These are phyloP conservation scores for Monascus ruber DNA, from an alignment of 2,329 filamentous ascomycete genomes.

Conservation along the genomic window DNA sequence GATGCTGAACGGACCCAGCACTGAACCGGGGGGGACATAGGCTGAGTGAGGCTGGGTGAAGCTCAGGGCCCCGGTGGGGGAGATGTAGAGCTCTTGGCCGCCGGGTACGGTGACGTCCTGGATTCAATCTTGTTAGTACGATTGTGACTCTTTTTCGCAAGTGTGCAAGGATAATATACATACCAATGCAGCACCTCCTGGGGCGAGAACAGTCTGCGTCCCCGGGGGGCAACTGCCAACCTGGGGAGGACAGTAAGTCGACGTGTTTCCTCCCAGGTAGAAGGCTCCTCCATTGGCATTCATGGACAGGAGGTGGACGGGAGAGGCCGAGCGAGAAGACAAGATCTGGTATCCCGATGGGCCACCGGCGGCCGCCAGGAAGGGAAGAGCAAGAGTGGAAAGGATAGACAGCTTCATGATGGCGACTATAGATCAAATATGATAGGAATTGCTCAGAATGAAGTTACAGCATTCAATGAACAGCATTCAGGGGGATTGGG, in stretches of 20 bases:
- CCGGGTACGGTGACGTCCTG: conserved; percentile 47
- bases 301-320: conserved; percentile 38
- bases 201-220: conserved; percentile 36
- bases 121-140: neutral
- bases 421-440: neutral
- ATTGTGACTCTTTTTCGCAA: conserved; percentile 8
- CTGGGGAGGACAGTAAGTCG: conserved; percentile 39
- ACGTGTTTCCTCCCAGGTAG: conserved; percentile 37
- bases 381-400: conserved; percentile 2
- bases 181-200: conserved; percentile 28
- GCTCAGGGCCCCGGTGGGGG: conserved; percentile 41
- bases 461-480: too few species aligned
- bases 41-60: conserved; percentile 49
- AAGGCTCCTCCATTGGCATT: conserved; percentile 40
- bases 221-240: conserved; percentile 34
- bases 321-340: conserved; percentile 35
- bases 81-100: conserved; percentile 51
- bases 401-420: conserved; percentile 3
- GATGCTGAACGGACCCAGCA: conserved; percentile 37
- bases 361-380: conserved; percentile 5
- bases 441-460: too few species aligned
- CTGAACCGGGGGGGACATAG: conserved; percentile 40
- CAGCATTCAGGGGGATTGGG: too few species aligned
- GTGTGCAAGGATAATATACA: conserved; percentile 4
- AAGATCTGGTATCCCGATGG: conserved; percentile 31